phyloP scores from a whole-genome alignment of 108 stramenopile genomes.

The Skeletonema costatum region DNA sequence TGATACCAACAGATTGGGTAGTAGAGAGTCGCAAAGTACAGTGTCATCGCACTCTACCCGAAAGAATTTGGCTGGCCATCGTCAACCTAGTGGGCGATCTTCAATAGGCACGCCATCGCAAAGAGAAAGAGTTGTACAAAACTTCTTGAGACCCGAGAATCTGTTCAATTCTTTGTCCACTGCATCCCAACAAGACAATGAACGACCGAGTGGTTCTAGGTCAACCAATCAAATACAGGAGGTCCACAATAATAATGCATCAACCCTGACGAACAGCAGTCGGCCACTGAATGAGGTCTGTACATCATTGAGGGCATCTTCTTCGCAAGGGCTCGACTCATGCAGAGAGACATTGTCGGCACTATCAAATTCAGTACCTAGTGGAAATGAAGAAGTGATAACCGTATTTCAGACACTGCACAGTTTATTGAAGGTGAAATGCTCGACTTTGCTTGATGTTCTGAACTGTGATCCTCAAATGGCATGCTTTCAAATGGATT shows the following conservation, averaged over 20 bases:
- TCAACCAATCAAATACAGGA: background rate
- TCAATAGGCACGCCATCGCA: background rate
- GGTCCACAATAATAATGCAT: background rate
- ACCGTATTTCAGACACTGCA: constrained; percentile 26
- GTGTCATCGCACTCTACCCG: background rate
- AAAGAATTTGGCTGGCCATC: background rate
- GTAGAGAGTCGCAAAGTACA: background rate
- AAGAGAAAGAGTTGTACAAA: background rate
- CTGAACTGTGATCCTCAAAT: constrained; percentile 21
- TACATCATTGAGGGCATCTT: background rate
- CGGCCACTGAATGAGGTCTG: background rate
- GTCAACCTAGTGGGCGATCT: background rate
- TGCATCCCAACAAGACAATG: background rate
- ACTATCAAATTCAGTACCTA: background rate
- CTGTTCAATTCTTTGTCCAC: background rate
- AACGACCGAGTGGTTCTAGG: background rate
- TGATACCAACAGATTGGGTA: background rate
- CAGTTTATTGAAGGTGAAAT: constrained; percentile 20
- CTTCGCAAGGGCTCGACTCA: constrained; percentile 7
- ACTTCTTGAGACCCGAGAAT: background rate
- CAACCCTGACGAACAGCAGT: background rate
- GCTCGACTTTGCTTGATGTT: constrained; percentile 35
- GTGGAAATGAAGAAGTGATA: constrained; percentile 12
- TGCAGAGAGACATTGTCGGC: constrained; percentile 8
- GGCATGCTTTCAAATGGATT: constrained; percentile 29